Evolutionary conservation across 768 basidiomycete genomes (phyloP), one percentile per base, ranked within the genome.

Genomic region (Mycena filopes): DNA sequence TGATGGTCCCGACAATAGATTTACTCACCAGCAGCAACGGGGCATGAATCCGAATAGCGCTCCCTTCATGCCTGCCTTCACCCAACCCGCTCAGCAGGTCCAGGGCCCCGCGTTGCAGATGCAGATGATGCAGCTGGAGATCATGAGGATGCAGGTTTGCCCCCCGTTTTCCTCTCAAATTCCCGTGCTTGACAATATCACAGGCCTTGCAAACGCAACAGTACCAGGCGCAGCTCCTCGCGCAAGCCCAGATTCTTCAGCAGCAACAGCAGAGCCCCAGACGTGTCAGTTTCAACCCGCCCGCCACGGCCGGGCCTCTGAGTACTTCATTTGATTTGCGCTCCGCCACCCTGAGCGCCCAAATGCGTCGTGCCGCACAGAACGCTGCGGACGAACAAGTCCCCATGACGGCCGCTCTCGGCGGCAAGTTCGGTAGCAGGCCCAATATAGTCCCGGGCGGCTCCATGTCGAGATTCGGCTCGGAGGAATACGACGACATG

Each of bases 91-190:
- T 47, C 75, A 78, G 33, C 72, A 86, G 50, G 78, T 81, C 46
- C 89, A 89, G 72, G 78, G 83, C 45, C 88, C 89, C 71, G 86
- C 89, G 57, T 80, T 92, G 59, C 93, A 94, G 79, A 83, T 94
- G 84, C 93, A 95, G 79, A 83, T 94, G 83, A 86, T 94, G 80
- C 94, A 95, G 74, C 81, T 95, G 60, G 93, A 95, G 79, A 85
- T 95, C 70, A 77, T 93, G 74, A 87, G 86, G 74, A 85, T 95
- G 66, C 93, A 94, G 90, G 93, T 90, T 64, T 51, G 84, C 78
- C 41, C n/a, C 42, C 33, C 42, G 43, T 20, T 65, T 60, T 33
- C 20, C 18, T 59, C 56, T 41, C 18, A 26, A 36, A 23, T 46
- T 57, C 40, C n/a, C 45, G 33, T 65, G 43, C 45, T 66, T 61